Percentiles rank a stretch among this genome's conserved stretches.
Evolutionary conservation across 2,329 filamentous ascomycete genomes (phyloP).

Genomic region (Albifimbria verrucaria): DNA sequence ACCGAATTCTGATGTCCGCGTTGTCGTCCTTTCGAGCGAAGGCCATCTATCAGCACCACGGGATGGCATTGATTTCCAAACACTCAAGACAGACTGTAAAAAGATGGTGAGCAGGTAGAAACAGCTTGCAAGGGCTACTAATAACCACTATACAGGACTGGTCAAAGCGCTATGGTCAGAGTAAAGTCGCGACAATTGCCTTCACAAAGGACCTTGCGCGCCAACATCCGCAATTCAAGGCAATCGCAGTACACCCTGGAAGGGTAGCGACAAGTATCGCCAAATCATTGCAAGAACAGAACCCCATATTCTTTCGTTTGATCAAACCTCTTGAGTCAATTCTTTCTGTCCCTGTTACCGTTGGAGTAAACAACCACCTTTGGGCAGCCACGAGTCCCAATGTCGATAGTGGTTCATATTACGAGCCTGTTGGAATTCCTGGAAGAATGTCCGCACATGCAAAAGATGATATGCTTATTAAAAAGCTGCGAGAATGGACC

Average conservation of each 20-base stretch:
- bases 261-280: not conserved
- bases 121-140: too few relatives aligned
- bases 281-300: too few relatives aligned
- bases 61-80: not conserved
- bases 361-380: constrained; percentile 32
- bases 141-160: not conserved
- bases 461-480: not conserved
- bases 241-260: constrained; percentile 10
- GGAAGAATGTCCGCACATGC: constrained; percentile 3
- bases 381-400: constrained; percentile 29
- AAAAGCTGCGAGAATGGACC: constrained; percentile 1
- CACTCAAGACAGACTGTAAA: not conserved
- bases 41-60: not conserved
- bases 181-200: constrained; percentile 15
- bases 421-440: constrained; percentile 27
- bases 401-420: constrained; percentile 26
- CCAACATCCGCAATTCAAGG: constrained; percentile 13
- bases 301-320: too few relatives aligned
- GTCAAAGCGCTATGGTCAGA: constrained; percentile 18
- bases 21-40: constrained; percentile 1
- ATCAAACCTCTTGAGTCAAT: not conserved
- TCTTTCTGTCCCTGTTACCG: constrained; percentile 5
- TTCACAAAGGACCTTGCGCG: not conserved
- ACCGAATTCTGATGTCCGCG: not conserved
- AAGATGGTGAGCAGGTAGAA: not conserved